Base-by-base conservation (phyloP, 352 stramenopile species). In the Phytophthora lateralis region DNA sequence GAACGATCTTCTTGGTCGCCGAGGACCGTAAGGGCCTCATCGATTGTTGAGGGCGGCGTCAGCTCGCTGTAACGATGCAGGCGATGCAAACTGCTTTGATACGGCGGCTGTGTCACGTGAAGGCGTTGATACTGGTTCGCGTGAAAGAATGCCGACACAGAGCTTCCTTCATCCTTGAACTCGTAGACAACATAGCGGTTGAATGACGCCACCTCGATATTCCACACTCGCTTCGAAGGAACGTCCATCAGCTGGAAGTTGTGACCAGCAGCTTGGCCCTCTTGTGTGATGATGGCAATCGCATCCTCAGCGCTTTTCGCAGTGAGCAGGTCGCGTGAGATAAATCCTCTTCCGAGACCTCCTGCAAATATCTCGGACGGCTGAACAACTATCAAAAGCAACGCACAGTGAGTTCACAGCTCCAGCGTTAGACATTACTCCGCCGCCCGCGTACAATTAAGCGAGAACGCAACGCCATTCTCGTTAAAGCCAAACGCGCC, bases 171-270 rank as follows among this genome's bases (percentile, higher is more conserved):
- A 0, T 55, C n/a, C 4, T 26, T 26, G 44, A 67, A 80, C 48
- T 89, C 78, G 42, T 85, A 69, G 17, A 85, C 60, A 5, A 63
- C 60, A 21, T 81, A 57, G 29, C 81, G 83, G 49, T 87, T 72
- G 20, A 85, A 80, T 2, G 83, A 86, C 11, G 83, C 83, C 6
- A 78, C 79, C 53, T 92, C 83, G 18, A 92, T 70, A 53, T 92
- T 92, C 73, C 75, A 88, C 27, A 90, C 72, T 11, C 78, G 68
- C 6, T 52, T 54, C 17, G 41, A 52, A 29, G 32, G 12, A 10
- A 89, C 45, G 44, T 92, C 77, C 83, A 92, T 89, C 49, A 92
- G 66, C 74, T 92, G 83, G 58, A 88, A 89, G 65, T 90, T 92
- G 59, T 92, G 83, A 15, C 80, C 83, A 11, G 80, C 71, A 29